These are phyloP conservation scores for Saccharomyces hybrid DNA, from an alignment of 1,139 yeast genomes.

Conservation along the genomic window DNA sequence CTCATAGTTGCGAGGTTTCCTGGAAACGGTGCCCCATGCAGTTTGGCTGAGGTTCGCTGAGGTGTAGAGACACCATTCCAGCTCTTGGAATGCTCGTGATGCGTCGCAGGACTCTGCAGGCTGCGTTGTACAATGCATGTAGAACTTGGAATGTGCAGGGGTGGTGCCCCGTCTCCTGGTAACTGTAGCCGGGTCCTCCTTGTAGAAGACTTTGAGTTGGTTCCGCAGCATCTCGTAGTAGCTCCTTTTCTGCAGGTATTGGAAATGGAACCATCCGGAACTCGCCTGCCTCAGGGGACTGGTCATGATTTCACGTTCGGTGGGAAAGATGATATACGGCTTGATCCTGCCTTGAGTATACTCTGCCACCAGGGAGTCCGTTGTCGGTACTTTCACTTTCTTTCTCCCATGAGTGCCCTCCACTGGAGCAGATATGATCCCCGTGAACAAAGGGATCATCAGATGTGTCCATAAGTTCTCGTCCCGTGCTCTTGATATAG, in stretches of 20 bases:
- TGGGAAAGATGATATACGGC: constrained; percentile 50
- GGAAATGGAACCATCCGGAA: constrained; percentile 52
- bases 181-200: constrained; percentile 15
- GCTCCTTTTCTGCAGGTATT: constrained; percentile 28
- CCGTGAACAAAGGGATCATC: constrained; percentile 41
- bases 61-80: constrained; percentile 62
- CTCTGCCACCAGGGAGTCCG: constrained; percentile 17
- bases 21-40: constrained; percentile 53
- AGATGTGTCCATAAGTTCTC: constrained; percentile 49
- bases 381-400: constrained; percentile 3
- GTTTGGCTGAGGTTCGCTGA: constrained; percentile 60
- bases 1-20: constrained; percentile 39
- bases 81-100: constrained; percentile 33
- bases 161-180: constrained; percentile 30
- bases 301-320: constrained; percentile 41
- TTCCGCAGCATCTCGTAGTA: constrained; percentile 17
- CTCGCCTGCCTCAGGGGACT: constrained; percentile 42
- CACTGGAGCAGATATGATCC: constrained; percentile 7
- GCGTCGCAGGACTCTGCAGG: constrained; percentile 19
- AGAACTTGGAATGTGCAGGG: constrained; percentile 43
- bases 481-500: constrained; percentile 35
- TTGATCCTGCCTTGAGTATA: constrained; percentile 33
- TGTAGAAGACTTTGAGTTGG: constrained; percentile 22
- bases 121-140: constrained; percentile 30
- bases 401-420: not conserved